Evolutionary conservation across 2,329 filamentous ascomycete species (phyloP).

Genomic region (Trichoderma aggressivum): DNA sequence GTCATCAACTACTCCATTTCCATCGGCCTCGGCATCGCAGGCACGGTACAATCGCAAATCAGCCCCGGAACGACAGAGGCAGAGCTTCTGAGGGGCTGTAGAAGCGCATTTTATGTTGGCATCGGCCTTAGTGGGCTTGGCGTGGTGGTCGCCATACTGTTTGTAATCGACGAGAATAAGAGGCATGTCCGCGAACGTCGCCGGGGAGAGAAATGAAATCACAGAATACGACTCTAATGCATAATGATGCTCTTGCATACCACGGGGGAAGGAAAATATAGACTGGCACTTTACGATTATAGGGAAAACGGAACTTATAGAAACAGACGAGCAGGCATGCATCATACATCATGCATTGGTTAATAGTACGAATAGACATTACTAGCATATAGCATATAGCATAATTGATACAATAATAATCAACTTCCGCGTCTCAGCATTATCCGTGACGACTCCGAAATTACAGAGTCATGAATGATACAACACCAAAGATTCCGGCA

Average conservation of each 20-base stretch:
- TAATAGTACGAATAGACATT: background rate
- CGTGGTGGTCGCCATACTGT: background rate
- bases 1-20: constrained; percentile 64
- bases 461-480: background rate
- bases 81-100: constrained; percentile 22
- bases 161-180: background rate
- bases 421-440: no score
- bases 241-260: background rate
- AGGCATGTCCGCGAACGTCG: background rate
- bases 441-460: background rate
- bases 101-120: constrained; percentile 33
- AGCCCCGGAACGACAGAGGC: constrained; percentile 29
- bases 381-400: background rate
- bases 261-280: background rate
- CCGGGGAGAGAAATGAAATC: background rate
- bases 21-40: constrained; percentile 59
- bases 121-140: constrained; percentile 11
- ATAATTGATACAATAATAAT: background rate
- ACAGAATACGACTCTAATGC: background rate
- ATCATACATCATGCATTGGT: background rate
- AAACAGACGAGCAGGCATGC: background rate
- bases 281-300: background rate
- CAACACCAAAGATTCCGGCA: background rate
- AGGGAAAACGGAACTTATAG: background rate
- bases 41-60: constrained; percentile 43